Percentiles rank a stretch among this genome's conserved stretches.
phyloP scores from a whole-genome alignment of 345 rosid genomes.

The Arabis hirsuta region DNA sequence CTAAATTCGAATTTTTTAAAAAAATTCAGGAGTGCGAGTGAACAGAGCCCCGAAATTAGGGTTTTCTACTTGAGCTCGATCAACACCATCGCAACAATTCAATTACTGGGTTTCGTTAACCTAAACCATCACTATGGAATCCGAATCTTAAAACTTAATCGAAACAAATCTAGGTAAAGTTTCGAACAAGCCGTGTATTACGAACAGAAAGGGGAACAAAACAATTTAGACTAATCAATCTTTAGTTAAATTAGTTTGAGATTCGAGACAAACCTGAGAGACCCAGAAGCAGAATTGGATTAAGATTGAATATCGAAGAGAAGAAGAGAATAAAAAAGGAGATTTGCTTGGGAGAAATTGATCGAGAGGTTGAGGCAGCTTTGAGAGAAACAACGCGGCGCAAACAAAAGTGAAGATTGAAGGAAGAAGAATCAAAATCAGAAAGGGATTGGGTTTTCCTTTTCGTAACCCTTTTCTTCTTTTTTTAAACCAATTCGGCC shows the following conservation, averaged over 20 bases:
- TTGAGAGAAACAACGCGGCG: conserved; percentile 32
- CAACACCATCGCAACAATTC: conserved; percentile 17
- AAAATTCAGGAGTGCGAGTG: not conserved
- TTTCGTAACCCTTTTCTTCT: conserved; percentile 10
- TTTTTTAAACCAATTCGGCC: conserved; percentile 1
- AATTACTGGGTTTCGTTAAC: not conserved
- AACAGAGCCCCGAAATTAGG: conserved; percentile 8
- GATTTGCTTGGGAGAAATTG: not conserved
- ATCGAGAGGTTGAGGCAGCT: conserved; percentile 15
- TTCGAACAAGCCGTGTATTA: not conserved
- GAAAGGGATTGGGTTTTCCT: conserved; percentile 22
- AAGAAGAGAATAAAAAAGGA: not conserved
- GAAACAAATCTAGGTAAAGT: conserved; percentile 2
- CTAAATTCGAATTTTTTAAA: not conserved
- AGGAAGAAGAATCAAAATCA: not conserved
- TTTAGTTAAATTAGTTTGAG: not conserved
- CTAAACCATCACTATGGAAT: conserved; percentile 14
- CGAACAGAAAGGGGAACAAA: not conserved
- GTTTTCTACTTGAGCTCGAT: not conserved
- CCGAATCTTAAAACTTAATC: not conserved
- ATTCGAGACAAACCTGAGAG: conserved; percentile 32
- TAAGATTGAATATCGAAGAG: not conserved
- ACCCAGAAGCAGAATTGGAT: not conserved
- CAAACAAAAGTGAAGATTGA: not conserved
- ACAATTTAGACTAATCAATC: not conserved